Evolutionary conservation across 768 basidiomycete species (phyloP), one percentile per base, ranked within the genome.

Genomic region (Hericium coralloides): DNA sequence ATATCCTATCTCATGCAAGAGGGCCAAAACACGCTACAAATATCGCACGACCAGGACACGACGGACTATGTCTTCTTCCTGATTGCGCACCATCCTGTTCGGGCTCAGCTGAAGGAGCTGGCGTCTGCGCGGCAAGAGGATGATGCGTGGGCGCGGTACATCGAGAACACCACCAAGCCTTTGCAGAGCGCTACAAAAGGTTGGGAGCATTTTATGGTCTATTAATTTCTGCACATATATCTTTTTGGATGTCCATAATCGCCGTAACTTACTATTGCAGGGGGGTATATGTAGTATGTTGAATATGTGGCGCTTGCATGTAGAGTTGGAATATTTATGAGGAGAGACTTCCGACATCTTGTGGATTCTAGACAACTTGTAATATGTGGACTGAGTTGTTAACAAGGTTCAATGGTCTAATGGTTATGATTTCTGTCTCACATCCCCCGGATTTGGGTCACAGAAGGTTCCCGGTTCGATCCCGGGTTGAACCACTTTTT

Each of bases 341-440:
- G 14, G 5, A 41, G 12, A 41, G 3, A 41, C 10, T n/a, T n/a
- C n/a, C n/a, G n/a, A 31, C 31, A 26, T 26, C 25, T 26, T 26
- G 25, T 6, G 25, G 25, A 26, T 26, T 2, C 25, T 41, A 4
- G 3, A 3, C 9, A n/a, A n/a, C 39, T 41, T 41, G 39, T 41
- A 41, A 38, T 25, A n/a, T 43, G 26, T 20, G n/a, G 15, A 6
- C 36, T 17, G 22, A 43, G 38, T 36, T 25, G 53, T 23, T 36
- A 12, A 23, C 37, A 47, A 18, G 17, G 62, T 63, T 63, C 62
- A 62, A 59, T 63, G 62, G 62, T 63, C 62, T 63, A 63, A 61
- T 63, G 62, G 62, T 63, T 63, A 63, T 63, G 62, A 63, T 63
- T 62, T 63, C 62, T 63, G 62, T 63, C 62, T 63, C 62, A 63